A percentile compares a stretch with the other conserved stretches of the same genome.
Evolutionary conservation across 331 rosid species (phyloP).

Genomic region (Stylosanthes scabra): DNA sequence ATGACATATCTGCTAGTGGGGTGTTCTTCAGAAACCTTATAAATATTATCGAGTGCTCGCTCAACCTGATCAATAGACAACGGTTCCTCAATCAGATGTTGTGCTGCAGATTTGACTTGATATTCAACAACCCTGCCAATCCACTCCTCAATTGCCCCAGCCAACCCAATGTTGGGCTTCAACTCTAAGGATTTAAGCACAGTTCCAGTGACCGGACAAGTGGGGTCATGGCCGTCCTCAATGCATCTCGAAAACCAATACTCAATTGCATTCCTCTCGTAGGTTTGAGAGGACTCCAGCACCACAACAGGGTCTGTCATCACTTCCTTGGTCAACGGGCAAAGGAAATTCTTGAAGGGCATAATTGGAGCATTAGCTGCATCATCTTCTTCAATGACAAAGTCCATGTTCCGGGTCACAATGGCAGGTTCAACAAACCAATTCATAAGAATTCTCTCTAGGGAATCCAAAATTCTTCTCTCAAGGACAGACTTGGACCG

Average conservation of each 20-base stretch:
- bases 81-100: slow-evolving; percentile 46
- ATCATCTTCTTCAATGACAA: slow-evolving; percentile 50
- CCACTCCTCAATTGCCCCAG: slow-evolving; percentile 64
- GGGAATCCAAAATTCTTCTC: slow-evolving; percentile 44
- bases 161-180: slow-evolving; percentile 61
- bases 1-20: slow-evolving; percentile 47
- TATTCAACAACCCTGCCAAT: slow-evolving; percentile 40
- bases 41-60: slow-evolving; percentile 43
- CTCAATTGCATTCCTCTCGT: slow-evolving; percentile 56
- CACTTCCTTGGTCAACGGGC: slow-evolving; percentile 64
- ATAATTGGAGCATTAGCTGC: slow-evolving; percentile 22
- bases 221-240: slow-evolving; percentile 54
- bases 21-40: slow-evolving; percentile 54
- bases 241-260: slow-evolving; percentile 60
- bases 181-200: slow-evolving; percentile 51
- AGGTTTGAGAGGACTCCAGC: slow-evolving; percentile 61
- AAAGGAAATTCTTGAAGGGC: slow-evolving; percentile 55
- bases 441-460: slow-evolving; percentile 50
- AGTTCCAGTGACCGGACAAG: slow-evolving; percentile 57
- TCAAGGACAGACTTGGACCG: slow-evolving; percentile 36
- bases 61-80: slow-evolving; percentile 40
- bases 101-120: slow-evolving; percentile 42
- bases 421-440: slow-evolving; percentile 41
- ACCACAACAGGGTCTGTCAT: slow-evolving; percentile 65
- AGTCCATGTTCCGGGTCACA: slow-evolving; percentile 27